Evolutionary conservation across 2,329 filamentous ascomycete genomes (phyloP).

Genomic region (Penicillium italicum): DNA sequence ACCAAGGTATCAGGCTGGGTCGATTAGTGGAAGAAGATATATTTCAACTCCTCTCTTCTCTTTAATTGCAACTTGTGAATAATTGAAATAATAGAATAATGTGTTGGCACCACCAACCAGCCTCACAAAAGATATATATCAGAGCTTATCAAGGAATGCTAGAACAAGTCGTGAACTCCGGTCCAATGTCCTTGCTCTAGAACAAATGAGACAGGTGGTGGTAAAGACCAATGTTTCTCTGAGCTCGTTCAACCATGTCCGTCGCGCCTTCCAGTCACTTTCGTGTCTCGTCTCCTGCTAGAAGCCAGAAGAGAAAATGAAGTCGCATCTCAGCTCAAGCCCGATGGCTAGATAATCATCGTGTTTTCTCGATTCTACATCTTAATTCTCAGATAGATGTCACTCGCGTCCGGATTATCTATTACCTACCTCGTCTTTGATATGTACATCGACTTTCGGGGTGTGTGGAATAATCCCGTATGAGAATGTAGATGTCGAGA

Average conservation of each 20-base stretch:
- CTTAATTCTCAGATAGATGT: neutral
- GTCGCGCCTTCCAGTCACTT: too few relatives aligned
- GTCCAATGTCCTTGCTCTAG: neutral
- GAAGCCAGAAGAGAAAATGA: neutral
- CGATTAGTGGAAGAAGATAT: neutral
- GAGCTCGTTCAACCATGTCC: neutral
- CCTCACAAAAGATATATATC: neutral
- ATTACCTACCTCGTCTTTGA: neutral
- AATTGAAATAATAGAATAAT: neutral
- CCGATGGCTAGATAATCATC: too few relatives aligned
- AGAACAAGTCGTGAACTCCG: neutral
- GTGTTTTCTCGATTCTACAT: neutral
- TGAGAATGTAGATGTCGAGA: neutral
- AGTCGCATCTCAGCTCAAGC: neutral
- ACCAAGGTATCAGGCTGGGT: neutral
- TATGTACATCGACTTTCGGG: neutral
- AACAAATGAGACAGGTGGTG: neutral
- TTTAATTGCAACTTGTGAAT: too few relatives aligned
- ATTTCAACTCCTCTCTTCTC: too few relatives aligned
- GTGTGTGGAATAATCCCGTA: neutral
- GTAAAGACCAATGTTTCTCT: neutral
- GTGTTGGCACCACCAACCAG: neutral
- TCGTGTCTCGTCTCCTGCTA: neutral
- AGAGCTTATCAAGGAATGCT: neutral
- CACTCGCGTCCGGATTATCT: neutral